A percentile compares a stretch with the other conserved stretches of the same genome.
These are phyloP conservation scores for Xerocomus spinulosus DNA, from an alignment of 768 basidiomycete genomes.

Conservation along the genomic window DNA sequence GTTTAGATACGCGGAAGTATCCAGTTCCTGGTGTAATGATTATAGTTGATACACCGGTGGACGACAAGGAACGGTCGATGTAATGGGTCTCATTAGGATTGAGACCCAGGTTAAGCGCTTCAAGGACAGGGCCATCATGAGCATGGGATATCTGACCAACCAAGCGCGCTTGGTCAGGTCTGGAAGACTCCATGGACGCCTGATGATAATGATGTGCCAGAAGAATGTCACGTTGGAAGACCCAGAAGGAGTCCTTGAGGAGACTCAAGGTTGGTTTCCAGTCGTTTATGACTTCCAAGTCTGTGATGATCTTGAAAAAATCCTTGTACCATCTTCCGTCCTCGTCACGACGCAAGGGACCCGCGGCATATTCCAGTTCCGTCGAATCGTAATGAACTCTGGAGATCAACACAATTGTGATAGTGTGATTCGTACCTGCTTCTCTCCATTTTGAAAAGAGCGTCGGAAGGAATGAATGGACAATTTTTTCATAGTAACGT, in stretches of 20 bases:
- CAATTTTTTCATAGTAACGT: conserved; percentile 94
- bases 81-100: conserved; percentile 94
- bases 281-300: conserved; percentile 81
- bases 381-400: conserved; percentile 83
- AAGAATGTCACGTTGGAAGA: conserved; percentile 87
- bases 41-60: conserved; percentile 81
- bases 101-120: conserved; percentile 88
- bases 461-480: conserved; percentile 91
- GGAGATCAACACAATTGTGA: conserved; percentile 92
- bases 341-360: conserved; percentile 73
- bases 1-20: conserved; percentile 89
- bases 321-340: conserved; percentile 86
- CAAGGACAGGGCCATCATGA: conserved; percentile 92
- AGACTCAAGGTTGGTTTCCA: conserved; percentile 85
- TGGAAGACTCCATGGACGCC: conserved; percentile 46
- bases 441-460: conserved; percentile 84
- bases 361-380: conserved; percentile 78
- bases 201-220: conserved; percentile 86
- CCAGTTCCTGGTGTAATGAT: conserved; percentile 92
- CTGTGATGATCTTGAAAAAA: conserved; percentile 93
- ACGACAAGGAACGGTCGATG: conserved; percentile 87
- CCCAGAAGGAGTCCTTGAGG: conserved; percentile 86
- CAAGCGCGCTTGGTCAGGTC: conserved; percentile 53
- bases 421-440: conserved; percentile 83
- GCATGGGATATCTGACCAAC: conserved; percentile 80